Conservation (phyloP, 1,139 yeast genomes). For the Protomyces lactucae-debilis region DNA sequence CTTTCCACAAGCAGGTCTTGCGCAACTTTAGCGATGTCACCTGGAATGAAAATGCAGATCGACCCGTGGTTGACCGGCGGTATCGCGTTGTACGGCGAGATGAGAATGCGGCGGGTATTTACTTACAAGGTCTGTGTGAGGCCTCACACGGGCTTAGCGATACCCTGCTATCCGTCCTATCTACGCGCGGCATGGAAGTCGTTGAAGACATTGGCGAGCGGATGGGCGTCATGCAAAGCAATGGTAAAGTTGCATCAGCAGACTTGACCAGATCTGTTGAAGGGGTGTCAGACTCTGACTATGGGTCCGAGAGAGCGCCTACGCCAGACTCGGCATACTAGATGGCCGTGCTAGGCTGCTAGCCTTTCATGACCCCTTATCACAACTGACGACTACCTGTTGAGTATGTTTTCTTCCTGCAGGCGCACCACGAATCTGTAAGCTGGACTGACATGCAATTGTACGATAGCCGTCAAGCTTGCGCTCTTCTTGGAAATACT, state of each 20-base stretch:
- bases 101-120: conserved; percentile 29
- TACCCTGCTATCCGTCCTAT: conserved; percentile 33
- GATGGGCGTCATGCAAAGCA: not conserved
- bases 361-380: no score
- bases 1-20: conserved; percentile 25
- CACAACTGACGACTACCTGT: no score
- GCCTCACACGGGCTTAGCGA: conserved; percentile 34
- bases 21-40: conserved; percentile 8
- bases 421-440: no score
- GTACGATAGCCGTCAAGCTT: no score
- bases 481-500: no score
- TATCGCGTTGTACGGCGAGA: conserved; percentile 30
- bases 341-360: no score
- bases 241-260: not conserved
- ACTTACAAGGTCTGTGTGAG: conserved; percentile 34
- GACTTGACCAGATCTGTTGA: not conserved
- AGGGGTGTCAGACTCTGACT: not conserved
- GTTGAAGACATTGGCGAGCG: conserved; percentile 29
- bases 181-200: conserved; percentile 33
- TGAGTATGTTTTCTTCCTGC: no score
- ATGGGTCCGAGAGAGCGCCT: not conserved
- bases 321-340: not conserved
- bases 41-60: conserved; percentile 6
- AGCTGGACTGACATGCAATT: no score
- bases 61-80: conserved; percentile 27